Percentiles rank a stretch among this genome's conserved stretches.
phyloP scores from a whole-genome alignment of 306 rosid genomes.

The Prunus fruticosa region DNA sequence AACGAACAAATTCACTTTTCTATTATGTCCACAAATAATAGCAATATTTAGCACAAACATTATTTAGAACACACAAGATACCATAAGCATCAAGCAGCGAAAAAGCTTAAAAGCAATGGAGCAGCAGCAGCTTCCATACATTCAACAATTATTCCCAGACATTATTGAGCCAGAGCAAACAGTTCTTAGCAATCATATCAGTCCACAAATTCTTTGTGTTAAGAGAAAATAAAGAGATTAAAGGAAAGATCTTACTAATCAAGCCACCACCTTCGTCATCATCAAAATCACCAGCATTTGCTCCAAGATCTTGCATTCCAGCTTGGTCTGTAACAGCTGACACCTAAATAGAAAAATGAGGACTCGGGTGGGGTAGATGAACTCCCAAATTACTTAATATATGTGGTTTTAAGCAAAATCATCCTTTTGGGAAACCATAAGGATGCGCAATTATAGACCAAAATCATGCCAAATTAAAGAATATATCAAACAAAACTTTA shows the following conservation, averaged over 20 bases:
- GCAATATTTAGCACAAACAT: too few species aligned
- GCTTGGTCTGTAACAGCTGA: conserved; percentile 83
- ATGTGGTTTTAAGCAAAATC: not conserved
- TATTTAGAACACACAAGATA: too few species aligned
- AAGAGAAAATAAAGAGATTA: not conserved
- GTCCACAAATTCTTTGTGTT: not conserved
- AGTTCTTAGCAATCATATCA: not conserved
- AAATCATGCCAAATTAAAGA: too few species aligned
- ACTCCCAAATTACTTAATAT: not conserved
- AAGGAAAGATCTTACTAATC: conserved; percentile 46
- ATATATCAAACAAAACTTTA: too few species aligned
- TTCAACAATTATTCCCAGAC: too few species aligned
- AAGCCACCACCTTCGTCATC: conserved; percentile 90
- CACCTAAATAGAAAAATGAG: conserved; percentile 47
- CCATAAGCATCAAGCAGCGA: too few species aligned
- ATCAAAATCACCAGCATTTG: conserved; percentile 83
- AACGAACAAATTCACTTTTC: too few species aligned
- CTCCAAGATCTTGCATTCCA: conserved; percentile 78
- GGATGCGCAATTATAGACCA: not conserved
- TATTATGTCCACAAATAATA: too few species aligned
- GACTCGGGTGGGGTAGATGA: not conserved
- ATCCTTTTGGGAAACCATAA: not conserved
- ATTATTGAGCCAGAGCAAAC: too few species aligned
- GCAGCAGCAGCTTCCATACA: too few species aligned
- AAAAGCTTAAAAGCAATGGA: too few species aligned